Evolutionary conservation across 805 yeast genomes (phyloP), one percentile per base, ranked within the genome.

Genomic region (Sugiyamaella mastotermitis): DNA sequence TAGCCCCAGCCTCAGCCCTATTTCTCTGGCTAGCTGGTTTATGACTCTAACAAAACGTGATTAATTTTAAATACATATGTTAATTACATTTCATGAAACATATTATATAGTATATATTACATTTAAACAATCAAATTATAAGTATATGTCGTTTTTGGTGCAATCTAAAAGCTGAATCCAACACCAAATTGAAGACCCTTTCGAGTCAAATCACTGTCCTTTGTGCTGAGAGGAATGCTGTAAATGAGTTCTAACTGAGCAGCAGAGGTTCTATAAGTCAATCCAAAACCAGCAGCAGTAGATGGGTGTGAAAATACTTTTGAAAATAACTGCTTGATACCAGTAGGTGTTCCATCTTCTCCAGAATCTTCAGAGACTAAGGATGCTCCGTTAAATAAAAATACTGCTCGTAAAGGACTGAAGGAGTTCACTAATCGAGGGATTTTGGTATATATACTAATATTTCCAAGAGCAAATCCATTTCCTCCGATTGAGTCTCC

Each of bases 401-500:
- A 61, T 53, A 80, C 85, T 22, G 83, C 56, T 39, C 83, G 72
- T 40, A 80, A 64, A 17, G 79, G 80, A 6, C 75, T 65, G 3
- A 38, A 42, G 30, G 64, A 57, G 11, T 30, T 36, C 5, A 36
- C 19, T 49, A 69, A 42, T 14, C 69, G 57, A 4, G 94, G 92
- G 22, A 84, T 52, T 43, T 75, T 71, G 23, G 80, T 65, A 46
- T 72, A 74, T n/a, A 80, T 26, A 21, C 83, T 69, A 1, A 69
- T 45, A 11, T 80, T 77, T 22, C 74, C 64, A 31, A 76, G 67
- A 43, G 72, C 59, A 56, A 68, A 83, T 1, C 72, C 65, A 50
- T 74, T 73, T 16, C 90, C 94, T 18, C 95, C 95, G 15, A 76
- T 47, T 10, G 74, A 64, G 51, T 76, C 78, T 7, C 61, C 60